Evolutionary conservation across 2,329 filamentous ascomycete species (phyloP), one percentile per base, ranked within the genome.

Genomic region (Verticillium isaacii): DNA sequence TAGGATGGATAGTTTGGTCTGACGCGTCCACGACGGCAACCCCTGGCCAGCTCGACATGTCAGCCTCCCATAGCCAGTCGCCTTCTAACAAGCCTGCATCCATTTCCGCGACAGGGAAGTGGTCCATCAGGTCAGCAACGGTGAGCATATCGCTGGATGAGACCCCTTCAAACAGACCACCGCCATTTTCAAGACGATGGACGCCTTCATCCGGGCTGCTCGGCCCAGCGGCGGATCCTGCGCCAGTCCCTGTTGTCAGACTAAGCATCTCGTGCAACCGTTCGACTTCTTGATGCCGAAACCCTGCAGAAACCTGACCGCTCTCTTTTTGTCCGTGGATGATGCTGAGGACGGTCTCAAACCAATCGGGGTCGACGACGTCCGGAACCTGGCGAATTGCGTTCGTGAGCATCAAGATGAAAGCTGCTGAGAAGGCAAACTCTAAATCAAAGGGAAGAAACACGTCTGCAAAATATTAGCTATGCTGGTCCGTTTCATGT

Each of bases 371-470:
- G 3, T 64, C 61, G 7, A 34, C 57, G 1, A 34, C 32, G 6
- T 39, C 23, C 9, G 56, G 55, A 19, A 60, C 54, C 3, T 57
- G 55, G 2, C 58, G 58, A 15, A 64, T 34, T 7, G 37, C 52
- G 11, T 17, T 39, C 52, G 55, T 58, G 8, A 60, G 56, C 9
- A 14, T 56, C 25, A 61, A 52, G 5, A 60, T 39, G 8, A 61
- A 62, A 0, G 55, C 55, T 9, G 60, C 58, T 17, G 60, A 63
- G 45, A 62, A 62, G 7, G 62, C 41, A 2, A 56, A 56, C n/a
- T 62, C 62, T n/a, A 60, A 32, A 15, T 63, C 62, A 32, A 62
- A 63, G 2, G 60, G 58, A 15, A 63, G 37, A 1, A 63, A 62
- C 6, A 56, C 55, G 15, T 60, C 58, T 62, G 1, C 1, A 58